Evolutionary conservation across 2,329 filamentous ascomycete species (phyloP), one percentile per base, ranked within the genome.

Genomic region (Dothiorella sarmentorum): DNA sequence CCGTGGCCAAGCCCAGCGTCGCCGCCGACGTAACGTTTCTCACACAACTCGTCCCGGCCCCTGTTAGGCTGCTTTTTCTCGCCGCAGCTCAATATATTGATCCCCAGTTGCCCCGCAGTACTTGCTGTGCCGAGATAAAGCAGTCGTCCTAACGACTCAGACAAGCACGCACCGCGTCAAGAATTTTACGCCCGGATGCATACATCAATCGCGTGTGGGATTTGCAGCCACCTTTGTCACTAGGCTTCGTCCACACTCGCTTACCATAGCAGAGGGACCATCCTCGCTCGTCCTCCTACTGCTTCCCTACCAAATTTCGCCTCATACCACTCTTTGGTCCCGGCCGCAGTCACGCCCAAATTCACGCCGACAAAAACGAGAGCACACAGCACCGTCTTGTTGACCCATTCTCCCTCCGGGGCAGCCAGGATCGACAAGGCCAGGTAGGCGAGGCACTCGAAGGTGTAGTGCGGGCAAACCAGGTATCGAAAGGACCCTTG

Each of bases 391-490:
- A 97, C 71, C 0, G 92, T 93, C 69, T 77, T 82, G 73, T 96
- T 97, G 60, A 90, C 71, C 58, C 82, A 63, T 29, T 78, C 73
- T 10, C 85, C 88, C 7, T 75, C 67, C 0, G 92, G 91, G 1
- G 92, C 91, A 27, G 87, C 85, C 37, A 88, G 72, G 44, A 94
- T 74, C 2, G 90, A 83, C 63, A 99, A 75, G n/a, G 87, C 82
- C 18, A 91, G 69, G 71, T 99, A 97, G 60, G 97, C 84, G 38
- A 88, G 70, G 69, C 90, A 92, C 75, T 97, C 94, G 67, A 88
- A 90, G 3, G 89, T 89, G 73, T 97, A 99, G 74, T 99, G 94
- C 17, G 94, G 91, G 66, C 89, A 95, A 37, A 97, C 75, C 20
- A 95, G 73, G 59, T 80, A 78, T 43, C 78, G 78, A 72, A 97